phyloP scores from a whole-genome alignment of 345 rosid genomes.

The Streptanthus diversifolius region DNA sequence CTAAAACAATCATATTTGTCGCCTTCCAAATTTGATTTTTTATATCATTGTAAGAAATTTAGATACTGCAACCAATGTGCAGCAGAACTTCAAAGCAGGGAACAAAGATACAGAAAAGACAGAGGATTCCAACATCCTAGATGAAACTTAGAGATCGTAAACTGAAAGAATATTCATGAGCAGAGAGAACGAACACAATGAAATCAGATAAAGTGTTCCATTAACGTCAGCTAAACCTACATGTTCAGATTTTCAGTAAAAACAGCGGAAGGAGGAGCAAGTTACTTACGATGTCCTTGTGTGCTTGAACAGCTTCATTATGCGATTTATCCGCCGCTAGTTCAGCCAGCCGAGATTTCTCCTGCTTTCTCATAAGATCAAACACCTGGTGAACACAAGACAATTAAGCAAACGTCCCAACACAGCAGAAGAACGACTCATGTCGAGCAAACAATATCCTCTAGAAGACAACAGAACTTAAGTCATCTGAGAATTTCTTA shows the following conservation, averaged over 20 bases:
- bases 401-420: conserved; percentile 8
- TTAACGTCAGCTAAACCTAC: neutral
- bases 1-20: conserved; percentile 2
- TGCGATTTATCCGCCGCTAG: conserved; percentile 65
- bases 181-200: neutral
- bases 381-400: conserved; percentile 56
- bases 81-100: neutral
- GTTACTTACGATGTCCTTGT: conserved; percentile 70
- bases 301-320: conserved; percentile 61
- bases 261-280: neutral
- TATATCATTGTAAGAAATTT: neutral
- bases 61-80: neutral
- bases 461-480: too few relatives aligned
- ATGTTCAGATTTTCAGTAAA: neutral
- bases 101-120: neutral
- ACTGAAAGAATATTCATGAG: too few relatives aligned
- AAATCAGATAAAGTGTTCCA: neutral
- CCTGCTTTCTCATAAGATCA: conserved; percentile 84
- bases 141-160: neutral
- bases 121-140: neutral
- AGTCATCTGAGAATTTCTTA: too few relatives aligned
- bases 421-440: neutral
- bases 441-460: neutral
- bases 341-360: conserved; percentile 62
- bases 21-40: neutral